A percentile compares a stretch with the other conserved stretches of the same genome.
These are phyloP conservation scores for Beauveria asiatica DNA, from an alignment of 2,329 filamentous ascomycete species.

Conservation along the genomic window DNA sequence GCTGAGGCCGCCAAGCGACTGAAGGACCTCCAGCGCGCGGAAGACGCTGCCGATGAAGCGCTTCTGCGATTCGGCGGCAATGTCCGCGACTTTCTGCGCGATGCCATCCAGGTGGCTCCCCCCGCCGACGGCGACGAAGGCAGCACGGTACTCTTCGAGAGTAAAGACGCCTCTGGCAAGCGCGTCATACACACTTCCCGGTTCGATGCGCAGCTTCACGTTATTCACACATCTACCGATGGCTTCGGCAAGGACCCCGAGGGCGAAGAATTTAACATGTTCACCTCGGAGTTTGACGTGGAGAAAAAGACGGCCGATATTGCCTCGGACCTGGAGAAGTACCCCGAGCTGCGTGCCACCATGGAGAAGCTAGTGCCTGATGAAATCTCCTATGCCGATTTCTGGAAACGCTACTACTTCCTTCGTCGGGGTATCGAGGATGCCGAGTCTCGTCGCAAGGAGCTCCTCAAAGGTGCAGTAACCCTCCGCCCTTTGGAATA, in stretches of 20 bases:
- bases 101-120: conserved; percentile 82
- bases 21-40: conserved; percentile 82
- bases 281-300: conserved; percentile 67
- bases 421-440: conserved; percentile 86
- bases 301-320: conserved; percentile 82
- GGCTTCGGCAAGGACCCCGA: conserved; percentile 77
- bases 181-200: conserved; percentile 89
- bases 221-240: conserved; percentile 78
- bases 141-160: conserved; percentile 78
- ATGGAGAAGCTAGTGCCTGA: conserved; percentile 98
- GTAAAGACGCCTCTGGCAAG: conserved; percentile 82
- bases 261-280: conserved; percentile 64
- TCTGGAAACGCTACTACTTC: conserved; percentile 96
- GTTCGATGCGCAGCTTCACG: conserved; percentile 91
- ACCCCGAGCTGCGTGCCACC: conserved; percentile 71
- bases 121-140: conserved; percentile 48
- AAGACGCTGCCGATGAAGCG: conserved; percentile 94
- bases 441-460: conserved; percentile 78
- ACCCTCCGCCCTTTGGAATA: not conserved
- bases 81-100: conserved; percentile 78
- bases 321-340: conserved; percentile 71
- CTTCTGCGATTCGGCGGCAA: conserved; percentile 86
- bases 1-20: conserved; percentile 72
- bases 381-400: conserved; percentile 76
- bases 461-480: conserved; percentile 76